phyloP scores from a whole-genome alignment of 352 stramenopile genomes.

The Globisporangium viniferum region DNA sequence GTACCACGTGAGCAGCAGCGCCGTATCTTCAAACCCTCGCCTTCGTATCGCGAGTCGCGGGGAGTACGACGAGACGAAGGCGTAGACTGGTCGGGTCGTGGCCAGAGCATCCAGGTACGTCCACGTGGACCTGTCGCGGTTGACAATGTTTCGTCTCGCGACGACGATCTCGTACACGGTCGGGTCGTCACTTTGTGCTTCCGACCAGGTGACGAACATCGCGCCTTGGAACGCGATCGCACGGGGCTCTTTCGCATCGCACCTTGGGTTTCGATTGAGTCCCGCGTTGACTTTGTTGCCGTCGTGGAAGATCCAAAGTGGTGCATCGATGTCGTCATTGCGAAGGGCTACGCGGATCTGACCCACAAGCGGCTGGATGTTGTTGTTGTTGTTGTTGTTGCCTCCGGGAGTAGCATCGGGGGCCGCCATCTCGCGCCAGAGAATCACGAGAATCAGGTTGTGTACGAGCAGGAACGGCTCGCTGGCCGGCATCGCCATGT shows the following conservation, averaged over 20 bases:
- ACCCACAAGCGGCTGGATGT: slow-evolving; percentile 20
- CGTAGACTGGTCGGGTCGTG: slow-evolving; percentile 20
- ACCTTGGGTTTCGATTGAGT: slow-evolving; percentile 45
- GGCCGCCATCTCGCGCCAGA: slow-evolving; percentile 51
- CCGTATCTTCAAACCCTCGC: slow-evolving; percentile 49
- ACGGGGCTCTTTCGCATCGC: slow-evolving; percentile 41
- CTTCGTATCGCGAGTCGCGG: slow-evolving; percentile 43
- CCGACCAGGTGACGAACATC: slow-evolving; percentile 63
- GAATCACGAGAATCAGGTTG: slow-evolving; percentile 52
- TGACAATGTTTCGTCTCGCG: slow-evolving; percentile 45
- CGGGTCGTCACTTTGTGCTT: slow-evolving; percentile 28
- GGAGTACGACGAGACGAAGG: slow-evolving; percentile 44
- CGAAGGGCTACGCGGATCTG: slow-evolving; percentile 56
- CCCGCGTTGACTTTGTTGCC: slow-evolving; percentile 35
- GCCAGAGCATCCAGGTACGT: slow-evolving; percentile 35
- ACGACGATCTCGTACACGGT: slow-evolving; percentile 51
- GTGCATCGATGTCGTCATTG: slow-evolving; percentile 49
- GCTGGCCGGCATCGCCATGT: slow-evolving; percentile 45
- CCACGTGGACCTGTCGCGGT: slow-evolving; percentile 54
- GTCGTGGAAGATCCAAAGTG: slow-evolving; percentile 76
- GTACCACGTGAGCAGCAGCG: slow-evolving; percentile 52
- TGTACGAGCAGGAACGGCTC: slow-evolving; percentile 47
- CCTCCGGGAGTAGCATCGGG: background rate
- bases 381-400: background rate
- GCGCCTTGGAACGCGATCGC: slow-evolving; percentile 43